Evolutionary conservation across 2,329 filamentous ascomycete genomes (phyloP), one percentile per base, ranked within the genome.

Genomic region (Neofusicoccum ribis): DNA sequence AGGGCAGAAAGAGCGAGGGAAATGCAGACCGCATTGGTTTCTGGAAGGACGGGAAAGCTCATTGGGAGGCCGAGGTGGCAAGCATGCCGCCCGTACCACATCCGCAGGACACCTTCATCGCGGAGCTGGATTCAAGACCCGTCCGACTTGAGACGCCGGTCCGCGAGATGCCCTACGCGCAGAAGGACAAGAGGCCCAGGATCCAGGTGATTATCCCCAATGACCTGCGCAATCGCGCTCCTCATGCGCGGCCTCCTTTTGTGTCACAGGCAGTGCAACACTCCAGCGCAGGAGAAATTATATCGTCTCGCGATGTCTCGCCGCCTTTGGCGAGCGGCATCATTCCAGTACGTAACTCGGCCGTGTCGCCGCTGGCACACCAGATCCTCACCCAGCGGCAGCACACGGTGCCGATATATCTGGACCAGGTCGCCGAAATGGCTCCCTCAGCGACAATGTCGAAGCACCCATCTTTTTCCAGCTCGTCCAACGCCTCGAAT

Each of bases 31-130:
- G 69, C n/a, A 79, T 82, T 66, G 81, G 80, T 5, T 72, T 79
- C 3, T 83, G 81, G 76, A 78, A 77, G 59, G 72, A 82, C 68
- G 81, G 80, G 5, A 75, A 75, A 41, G 76, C 79, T 34, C 73
- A 79, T 59, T 82, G 80, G 79, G 77, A 72, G 43, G 31, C 43
- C 17, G 17, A 56, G 34, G 41, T 56, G 39, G 58, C 54, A 44
- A 44, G 51, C 36, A 46, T 37, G 27, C 58, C 23, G 59, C 43
- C 51, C 46, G 64, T 63, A 63, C 50, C 54, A 50, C 66, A 36
- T 52, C 63, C 36, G 3, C 51, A 41, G 36, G 46, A 68, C 37
- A 52, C 65, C 12, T 65, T 65, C 50, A n/a, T 56, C 17, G 58
- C 39, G 20, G 65, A 65, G 11, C 27, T 63, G 31, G 63, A 68